Conservation (phyloP, 192 early-diverging fungal genomes). For the Entomortierella lignicola region DNA sequence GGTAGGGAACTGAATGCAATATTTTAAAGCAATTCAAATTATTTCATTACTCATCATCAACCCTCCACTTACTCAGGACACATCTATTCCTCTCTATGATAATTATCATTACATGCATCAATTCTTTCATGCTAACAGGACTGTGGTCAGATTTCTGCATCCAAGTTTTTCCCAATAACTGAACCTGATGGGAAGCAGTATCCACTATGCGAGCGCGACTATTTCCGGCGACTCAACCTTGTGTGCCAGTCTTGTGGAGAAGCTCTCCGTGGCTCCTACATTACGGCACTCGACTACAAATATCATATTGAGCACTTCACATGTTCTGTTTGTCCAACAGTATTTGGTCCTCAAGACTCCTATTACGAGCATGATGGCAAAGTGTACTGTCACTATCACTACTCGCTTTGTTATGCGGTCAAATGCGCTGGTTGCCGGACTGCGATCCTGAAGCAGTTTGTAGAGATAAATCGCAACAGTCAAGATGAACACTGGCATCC, state of each 20-base stretch:
- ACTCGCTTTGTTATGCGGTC: conserved; percentile 88
- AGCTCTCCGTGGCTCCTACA: conserved; percentile 91
- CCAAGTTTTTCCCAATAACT: conserved; percentile 87
- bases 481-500: conserved; percentile 96
- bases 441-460: conserved; percentile 95
- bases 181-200: conserved; percentile 64
- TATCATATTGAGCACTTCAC: conserved; percentile 99
- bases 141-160: conserved; percentile 80
- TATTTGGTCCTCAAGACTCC: conserved; percentile 95
- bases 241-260: conserved; percentile 89
- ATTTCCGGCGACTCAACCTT: conserved; percentile 85
- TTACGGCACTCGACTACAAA: conserved; percentile 91
- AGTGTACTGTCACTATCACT: conserved; percentile 96
- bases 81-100: neutral
- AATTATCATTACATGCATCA: neutral
- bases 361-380: conserved; percentile 96
- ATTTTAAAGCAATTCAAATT: no score
- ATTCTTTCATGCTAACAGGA: conserved; percentile 61
- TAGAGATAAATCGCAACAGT: conserved; percentile 88
- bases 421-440: conserved; percentile 97
- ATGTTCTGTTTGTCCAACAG: conserved; percentile 89
- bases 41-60: neutral
- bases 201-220: conserved; percentile 89
- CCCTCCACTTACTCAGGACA: neutral
- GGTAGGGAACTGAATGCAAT: conserved; percentile 62